A percentile compares a stretch with the other conserved stretches of the same genome.
Conservation (phyloP, 345 rosid genomes). For the Brassica rapa region DNA sequence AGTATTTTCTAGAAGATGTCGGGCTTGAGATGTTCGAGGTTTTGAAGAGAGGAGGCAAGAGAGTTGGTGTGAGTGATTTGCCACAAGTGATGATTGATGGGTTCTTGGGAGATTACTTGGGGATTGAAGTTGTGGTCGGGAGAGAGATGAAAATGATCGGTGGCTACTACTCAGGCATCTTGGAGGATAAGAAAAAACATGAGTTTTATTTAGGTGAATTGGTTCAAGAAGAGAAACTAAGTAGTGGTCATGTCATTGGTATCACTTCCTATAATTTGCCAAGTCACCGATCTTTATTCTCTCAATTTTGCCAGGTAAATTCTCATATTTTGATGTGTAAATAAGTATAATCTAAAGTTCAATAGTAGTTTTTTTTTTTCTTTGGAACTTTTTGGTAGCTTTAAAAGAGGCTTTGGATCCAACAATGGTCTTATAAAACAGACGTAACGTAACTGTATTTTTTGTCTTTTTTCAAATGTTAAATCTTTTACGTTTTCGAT, state of each 20-base stretch:
- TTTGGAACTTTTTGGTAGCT: not conserved
- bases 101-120: constrained; percentile 53
- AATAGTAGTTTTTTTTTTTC: not conserved
- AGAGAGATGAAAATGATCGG: constrained; percentile 50
- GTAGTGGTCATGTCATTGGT: constrained; percentile 44
- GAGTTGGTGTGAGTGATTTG: constrained; percentile 51
- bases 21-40: constrained; percentile 52
- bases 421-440: constrained; percentile 4
- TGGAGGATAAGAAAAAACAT: constrained; percentile 43
- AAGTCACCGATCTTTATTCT: constrained; percentile 44
- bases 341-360: not conserved
- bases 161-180: constrained; percentile 54
- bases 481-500: not conserved
- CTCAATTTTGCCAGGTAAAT: constrained; percentile 55
- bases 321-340: not conserved
- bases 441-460: not conserved
- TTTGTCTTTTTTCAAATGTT: not conserved
- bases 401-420: not conserved
- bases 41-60: constrained; percentile 48
- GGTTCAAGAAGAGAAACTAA: constrained; percentile 17
- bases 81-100: constrained; percentile 64
- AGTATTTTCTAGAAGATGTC: constrained; percentile 62
- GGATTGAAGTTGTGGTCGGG: constrained; percentile 50
- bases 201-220: constrained; percentile 24
- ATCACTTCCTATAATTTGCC: constrained; percentile 44